Evolutionary conservation across 345 rosid species (phyloP).

Genomic region (Syzygium oleosum): DNA sequence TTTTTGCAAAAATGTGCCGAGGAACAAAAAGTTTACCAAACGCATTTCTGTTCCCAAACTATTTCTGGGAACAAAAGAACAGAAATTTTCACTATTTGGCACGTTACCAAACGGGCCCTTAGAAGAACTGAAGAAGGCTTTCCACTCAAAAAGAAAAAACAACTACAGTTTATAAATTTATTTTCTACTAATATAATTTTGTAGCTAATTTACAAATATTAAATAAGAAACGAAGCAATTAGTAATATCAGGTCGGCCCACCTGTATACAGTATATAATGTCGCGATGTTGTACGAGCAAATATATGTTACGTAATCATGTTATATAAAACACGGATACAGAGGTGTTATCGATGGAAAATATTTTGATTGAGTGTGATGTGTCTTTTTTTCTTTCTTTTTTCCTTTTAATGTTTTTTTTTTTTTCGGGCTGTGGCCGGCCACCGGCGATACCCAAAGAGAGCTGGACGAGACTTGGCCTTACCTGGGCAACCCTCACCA

Average conservation of each 20-base stretch:
- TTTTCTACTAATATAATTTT: neutral
- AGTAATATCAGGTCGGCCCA: fast-evolving
- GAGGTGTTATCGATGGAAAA: neutral
- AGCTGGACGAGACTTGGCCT: too few species aligned
- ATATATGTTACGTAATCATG: neutral
- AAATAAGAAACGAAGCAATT: neutral
- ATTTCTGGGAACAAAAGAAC: too few species aligned
- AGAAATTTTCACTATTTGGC: too few species aligned
- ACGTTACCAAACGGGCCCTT: too few species aligned
- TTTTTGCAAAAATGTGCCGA: too few species aligned
- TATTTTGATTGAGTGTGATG: fast-evolving
- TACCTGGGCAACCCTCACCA: too few species aligned
- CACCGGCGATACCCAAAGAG: too few species aligned
- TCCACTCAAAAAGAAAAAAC: neutral
- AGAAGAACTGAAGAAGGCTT: neutral
- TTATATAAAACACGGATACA: neutral
- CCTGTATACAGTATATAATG: neutral
- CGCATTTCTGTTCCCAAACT: too few species aligned
- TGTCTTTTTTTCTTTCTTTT: neutral
- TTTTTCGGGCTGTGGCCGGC: too few species aligned
- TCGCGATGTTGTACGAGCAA: fast-evolving
- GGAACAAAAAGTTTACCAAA: too few species aligned
- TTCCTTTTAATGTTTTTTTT: too few species aligned
- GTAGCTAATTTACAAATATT: neutral
- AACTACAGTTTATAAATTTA: neutral